Conservation (phyloP, 2,329 filamentous ascomycete genomes). For the Aspergillus latus region DNA sequence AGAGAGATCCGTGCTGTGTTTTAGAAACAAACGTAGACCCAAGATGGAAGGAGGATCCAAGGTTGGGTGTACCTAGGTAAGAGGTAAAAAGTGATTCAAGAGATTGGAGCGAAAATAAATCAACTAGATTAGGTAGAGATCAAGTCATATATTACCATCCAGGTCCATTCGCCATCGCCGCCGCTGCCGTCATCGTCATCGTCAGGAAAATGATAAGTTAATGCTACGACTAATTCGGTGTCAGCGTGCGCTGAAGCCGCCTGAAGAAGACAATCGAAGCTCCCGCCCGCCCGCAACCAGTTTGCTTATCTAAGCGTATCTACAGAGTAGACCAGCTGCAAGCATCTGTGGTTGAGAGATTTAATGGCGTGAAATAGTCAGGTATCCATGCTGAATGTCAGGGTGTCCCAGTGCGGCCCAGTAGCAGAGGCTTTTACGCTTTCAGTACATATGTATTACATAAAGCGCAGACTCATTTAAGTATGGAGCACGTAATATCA, state of each 20-base stretch:
- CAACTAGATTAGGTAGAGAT: not conserved
- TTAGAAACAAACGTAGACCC: slow-evolving; percentile 8
- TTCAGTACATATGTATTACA: not conserved
- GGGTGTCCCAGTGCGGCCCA: not conserved
- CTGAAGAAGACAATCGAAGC: slow-evolving; percentile 20
- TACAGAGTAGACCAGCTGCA: not conserved
- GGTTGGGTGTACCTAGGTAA: not conserved
- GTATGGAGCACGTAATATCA: not conserved
- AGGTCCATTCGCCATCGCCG: not conserved
- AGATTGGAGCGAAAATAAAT: not conserved
- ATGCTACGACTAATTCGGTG: not conserved
- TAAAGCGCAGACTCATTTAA: not conserved
- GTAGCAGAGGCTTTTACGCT: not conserved
- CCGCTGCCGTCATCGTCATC: slow-evolving; percentile 3
- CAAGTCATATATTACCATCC: slow-evolving; percentile 5
- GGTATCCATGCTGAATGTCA: not conserved
- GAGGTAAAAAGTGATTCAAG: no score
- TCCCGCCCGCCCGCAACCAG: not conserved
- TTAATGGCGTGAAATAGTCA: not conserved
- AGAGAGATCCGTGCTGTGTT: slow-evolving; percentile 37
- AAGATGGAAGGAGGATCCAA: slow-evolving; percentile 14
- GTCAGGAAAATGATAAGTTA: no score
- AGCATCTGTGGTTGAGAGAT: no score
- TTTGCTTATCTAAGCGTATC: slow-evolving; percentile 27
- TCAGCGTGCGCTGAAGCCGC: not conserved